Evolutionary conservation across 345 rosid species (phyloP).

Genomic region (Euphorbia tirucalli): DNA sequence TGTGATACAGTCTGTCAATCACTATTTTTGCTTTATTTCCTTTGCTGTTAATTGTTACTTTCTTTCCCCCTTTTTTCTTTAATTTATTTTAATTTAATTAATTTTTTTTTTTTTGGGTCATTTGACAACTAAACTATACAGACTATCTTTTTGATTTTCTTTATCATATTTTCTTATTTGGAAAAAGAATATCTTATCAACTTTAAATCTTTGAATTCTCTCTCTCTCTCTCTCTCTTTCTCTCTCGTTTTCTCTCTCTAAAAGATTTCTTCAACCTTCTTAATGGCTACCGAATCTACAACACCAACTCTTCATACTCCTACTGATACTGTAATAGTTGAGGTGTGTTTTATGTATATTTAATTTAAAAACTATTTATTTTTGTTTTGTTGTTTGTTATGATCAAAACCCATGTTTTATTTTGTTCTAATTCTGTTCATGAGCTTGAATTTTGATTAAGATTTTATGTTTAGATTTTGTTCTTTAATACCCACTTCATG

Average conservation of each 20-base stretch:
- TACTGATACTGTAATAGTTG: neutral
- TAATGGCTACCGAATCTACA: constrained; percentile 20
- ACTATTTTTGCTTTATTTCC: neutral
- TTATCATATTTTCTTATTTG: neutral
- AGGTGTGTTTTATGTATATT: constrained; percentile 9
- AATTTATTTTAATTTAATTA: no score
- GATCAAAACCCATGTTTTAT: constrained; percentile 8
- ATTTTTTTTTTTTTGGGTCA: neutral
- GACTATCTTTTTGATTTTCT: neutral
- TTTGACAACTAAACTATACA: constrained; percentile 3
- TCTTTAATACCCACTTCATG: no score
- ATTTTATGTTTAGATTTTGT: neutral
- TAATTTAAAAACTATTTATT: no score
- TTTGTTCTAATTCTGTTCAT: neutral
- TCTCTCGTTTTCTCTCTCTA: no score
- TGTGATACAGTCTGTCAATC: constrained; percentile 32
- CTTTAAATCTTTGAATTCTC: neutral
- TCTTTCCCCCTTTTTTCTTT: neutral
- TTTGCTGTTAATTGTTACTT: neutral
- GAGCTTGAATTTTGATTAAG: constrained; percentile 1
- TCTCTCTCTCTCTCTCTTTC: constrained; percentile 1
- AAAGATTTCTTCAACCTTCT: neutral
- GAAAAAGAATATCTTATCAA: constrained; percentile 6
- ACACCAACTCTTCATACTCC: constrained; percentile 14
- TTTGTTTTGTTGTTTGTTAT: neutral